Base-by-base conservation (phyloP, 257 asterid species). In the Forsythia suspensa region DNA sequence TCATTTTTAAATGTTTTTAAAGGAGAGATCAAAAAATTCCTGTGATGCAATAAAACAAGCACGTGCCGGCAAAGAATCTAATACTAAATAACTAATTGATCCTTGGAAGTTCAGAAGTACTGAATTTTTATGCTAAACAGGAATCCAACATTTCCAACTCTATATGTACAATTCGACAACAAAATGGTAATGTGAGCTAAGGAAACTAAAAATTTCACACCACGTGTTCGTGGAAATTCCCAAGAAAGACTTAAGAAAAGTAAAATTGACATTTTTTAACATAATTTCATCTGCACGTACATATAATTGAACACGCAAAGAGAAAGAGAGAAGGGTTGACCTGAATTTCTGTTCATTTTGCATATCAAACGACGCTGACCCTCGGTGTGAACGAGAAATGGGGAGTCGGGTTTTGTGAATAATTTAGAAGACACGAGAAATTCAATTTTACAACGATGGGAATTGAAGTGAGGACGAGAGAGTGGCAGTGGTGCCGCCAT, bases 291-390 rank as follows among this genome's bases (percentile, higher is more conserved):
- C 44, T 57, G 4, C 6, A 4, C 36, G 68, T 36, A 51, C 2
- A 55, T 10, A 16, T 5, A 38, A 52, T 52, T 7, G 6, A 74
- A 74, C 16, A 43, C 4, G 12, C 39, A 52, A 79, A 61, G 29
- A 71, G 79, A 41, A 77, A 24, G 65, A 78, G n/a, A 75, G 75
- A 75, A 80, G 36, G 10, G 5, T 34, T n/a, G 63, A 86, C 90
- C 88, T 63, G 92, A 86, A 43, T 86, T 79, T 40, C 79, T 76
- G 40, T 76, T 85, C 85, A 66, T 74, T 80, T 85, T 85, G 84
- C 90, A 81, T 20, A 71, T 67, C 44, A 85, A 39, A 77, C 38
- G 38, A 61, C 16, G 5, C 10, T 4, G 37, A 0, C 69, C 6
- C 69, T 24, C 37, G 37, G 69, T 9, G 37, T 24, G 69, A 61